Percentiles rank a stretch among this genome's conserved stretches.
Evolutionary conservation across 768 basidiomycete genomes (phyloP).

Genomic region (Trametopsis cervina): DNA sequence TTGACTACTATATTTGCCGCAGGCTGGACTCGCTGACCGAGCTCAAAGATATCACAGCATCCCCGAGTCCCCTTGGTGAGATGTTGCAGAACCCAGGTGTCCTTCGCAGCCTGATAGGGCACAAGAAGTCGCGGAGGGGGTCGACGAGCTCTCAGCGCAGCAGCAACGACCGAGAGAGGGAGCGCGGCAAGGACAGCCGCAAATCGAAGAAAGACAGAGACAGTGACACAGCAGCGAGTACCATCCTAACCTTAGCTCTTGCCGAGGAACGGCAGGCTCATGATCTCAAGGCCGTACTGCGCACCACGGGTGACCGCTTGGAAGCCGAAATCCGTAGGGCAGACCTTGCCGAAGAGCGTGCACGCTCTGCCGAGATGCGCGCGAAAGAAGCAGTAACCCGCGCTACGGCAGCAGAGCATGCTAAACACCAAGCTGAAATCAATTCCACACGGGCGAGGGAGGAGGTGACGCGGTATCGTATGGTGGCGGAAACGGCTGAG

Average conservation of each 20-base stretch:
- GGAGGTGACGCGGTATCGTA: slow-evolving; percentile 39
- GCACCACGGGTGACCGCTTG: slow-evolving; percentile 44
- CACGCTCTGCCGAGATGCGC: slow-evolving; percentile 43
- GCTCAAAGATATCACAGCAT: slow-evolving; percentile 35
- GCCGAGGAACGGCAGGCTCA: slow-evolving; percentile 53
- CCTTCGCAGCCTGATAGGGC: slow-evolving; percentile 29
- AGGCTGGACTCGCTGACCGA: slow-evolving; percentile 13
- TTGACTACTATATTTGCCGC: background rate
- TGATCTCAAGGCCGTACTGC: slow-evolving; percentile 46
- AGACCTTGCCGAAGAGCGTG: slow-evolving; percentile 43
- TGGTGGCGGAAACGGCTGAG: slow-evolving; percentile 41
- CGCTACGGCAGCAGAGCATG: slow-evolving; percentile 34
- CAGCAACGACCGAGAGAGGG: slow-evolving; percentile 28
- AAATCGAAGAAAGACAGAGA: slow-evolving; percentile 17
- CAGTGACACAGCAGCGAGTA: slow-evolving; percentile 8
- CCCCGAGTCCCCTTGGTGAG: slow-evolving; percentile 37
- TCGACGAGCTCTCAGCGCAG: slow-evolving; percentile 35
- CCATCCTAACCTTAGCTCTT: slow-evolving; percentile 31
- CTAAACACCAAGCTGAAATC: slow-evolving; percentile 32
- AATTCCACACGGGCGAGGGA: slow-evolving; percentile 33
- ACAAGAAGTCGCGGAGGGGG: slow-evolving; percentile 27
- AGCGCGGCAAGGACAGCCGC: slow-evolving; percentile 18
- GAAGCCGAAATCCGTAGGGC: slow-evolving; percentile 50
- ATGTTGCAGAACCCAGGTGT: slow-evolving; percentile 40
- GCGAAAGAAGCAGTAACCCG: slow-evolving; percentile 35